Evolutionary conservation across 768 basidiomycete species (phyloP), one percentile per base, ranked within the genome.

Genomic region (Leccinum aurantiacum): DNA sequence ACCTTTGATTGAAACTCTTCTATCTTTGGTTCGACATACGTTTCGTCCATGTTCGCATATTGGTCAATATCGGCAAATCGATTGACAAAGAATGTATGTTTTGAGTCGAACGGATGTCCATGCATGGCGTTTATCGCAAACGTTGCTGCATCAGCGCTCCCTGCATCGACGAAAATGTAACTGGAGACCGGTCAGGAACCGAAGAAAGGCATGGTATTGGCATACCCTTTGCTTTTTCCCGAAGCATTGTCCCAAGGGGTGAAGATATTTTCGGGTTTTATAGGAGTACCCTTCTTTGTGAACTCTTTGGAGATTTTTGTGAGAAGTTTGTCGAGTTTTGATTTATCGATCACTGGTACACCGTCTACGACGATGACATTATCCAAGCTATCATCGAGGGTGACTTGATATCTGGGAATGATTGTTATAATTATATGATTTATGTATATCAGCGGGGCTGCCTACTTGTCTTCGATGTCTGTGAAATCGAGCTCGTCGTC

Each of bases 301-400:
- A 98, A 96, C 64, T 92, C 88, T 72, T 94, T 94, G 58, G 85
- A 78, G 33, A 98, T 81, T 72, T 90, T 92, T 37, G 86, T 76
- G 19, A 97, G 69, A 17, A 99, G 83, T 75, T 83, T 91, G 52
- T 93, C 91, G 38, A 87, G 81, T 76, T 94, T 95, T 55, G 85
- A 83, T 67, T 85, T 87, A 71, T 97, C 94, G 72, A 98, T 92
- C 60, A 93, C 73, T 10, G 95, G 97, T 22, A 95, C 82, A 53
- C 94, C 93, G 74, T 98, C 97, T 60, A 98, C 86, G 55, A 98
- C 90, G 56, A 99, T 76, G 58, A 93, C 85, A 70, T 91, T 92
- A 79, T 98, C 97, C 69, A 98, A 84, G 44, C 91, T 84, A 64
- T 93, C 88, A 66, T 93, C 90, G 63, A 87, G 85, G 59, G 91